These are phyloP conservation scores for Posidonia australis DNA, from an alignment of 106 monocot species.

Conservation along the genomic window DNA sequence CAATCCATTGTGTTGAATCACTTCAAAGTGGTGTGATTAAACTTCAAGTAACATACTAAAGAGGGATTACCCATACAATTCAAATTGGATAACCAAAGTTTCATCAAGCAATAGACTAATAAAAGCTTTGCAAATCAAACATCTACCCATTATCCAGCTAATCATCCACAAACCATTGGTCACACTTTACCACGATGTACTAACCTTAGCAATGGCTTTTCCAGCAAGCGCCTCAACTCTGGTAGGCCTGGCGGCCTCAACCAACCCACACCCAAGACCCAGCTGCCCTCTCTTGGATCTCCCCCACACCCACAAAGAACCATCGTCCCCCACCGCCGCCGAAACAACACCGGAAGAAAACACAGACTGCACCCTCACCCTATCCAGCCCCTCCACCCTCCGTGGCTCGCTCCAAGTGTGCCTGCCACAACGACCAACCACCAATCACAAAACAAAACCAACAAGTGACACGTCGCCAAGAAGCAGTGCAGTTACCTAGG, in stretches of 20 bases:
- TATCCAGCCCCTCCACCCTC: conserved; percentile 51
- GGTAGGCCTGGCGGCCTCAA: conserved; percentile 44
- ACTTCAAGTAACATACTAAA: too few relatives aligned
- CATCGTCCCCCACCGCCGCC: conserved; percentile 64
- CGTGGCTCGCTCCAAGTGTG: conserved; percentile 50
- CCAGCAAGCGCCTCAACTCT: conserved; percentile 53
- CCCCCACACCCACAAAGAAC: conserved; percentile 92
- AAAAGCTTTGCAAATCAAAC: too few relatives aligned
- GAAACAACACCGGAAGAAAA: conserved; percentile 88
- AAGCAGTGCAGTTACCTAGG: conserved; percentile 31
- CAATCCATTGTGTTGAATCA: too few relatives aligned
- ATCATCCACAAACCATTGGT: neutral
- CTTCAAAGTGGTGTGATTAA: too few relatives aligned
- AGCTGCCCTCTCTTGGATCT: conserved; percentile 88
- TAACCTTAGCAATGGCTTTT: conserved; percentile 60
- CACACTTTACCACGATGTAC: too few relatives aligned
- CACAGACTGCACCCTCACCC: conserved; percentile 41
- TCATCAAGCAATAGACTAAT: too few relatives aligned
- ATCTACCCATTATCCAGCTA: neutral
- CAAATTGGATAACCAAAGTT: too few relatives aligned
- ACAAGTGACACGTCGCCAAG: neutral
- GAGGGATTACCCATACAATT: too few relatives aligned
- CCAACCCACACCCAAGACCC: conserved; percentile 58
- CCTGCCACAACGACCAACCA: conserved; percentile 26
- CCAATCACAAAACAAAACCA: neutral